Evolutionary conservation across 2,329 filamentous ascomycete genomes (phyloP), one percentile per base, ranked within the genome.

Genomic region (Dactylellina sp.): DNA sequence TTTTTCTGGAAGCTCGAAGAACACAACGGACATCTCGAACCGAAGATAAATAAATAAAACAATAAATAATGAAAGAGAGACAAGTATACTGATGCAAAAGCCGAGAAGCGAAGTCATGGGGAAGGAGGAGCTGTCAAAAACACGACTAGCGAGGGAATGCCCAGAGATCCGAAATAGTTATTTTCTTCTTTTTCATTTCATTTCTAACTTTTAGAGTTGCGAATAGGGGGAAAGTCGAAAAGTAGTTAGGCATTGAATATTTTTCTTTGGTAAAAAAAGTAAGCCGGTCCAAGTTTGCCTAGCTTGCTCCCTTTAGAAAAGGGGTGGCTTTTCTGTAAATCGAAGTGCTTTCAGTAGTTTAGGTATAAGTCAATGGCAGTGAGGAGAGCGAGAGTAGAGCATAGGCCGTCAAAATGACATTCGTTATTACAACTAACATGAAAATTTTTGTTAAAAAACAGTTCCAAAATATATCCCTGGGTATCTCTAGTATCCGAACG

Each of bases 391-490:
- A 32, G 28, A 47, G 44, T 9, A 24, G 12, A 47, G 44, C 5
- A 47, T 16, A 47, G 9, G 16, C 44, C 20, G 9, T 20, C 18
- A 20, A 47, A 24, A 12, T 42, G 39, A 49, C 44, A 22, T 66
- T 66, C 62, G 50, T 59, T 50, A 60, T 68, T 72, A 65, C 53
- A 39, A 28, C 40, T 39, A 55, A 52, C 28, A 68, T 35, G 40
- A 61, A 40, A 24, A 37, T 39, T 47, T n/a, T 49, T 47, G 7
- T 60, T 7, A 62, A 52, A 9, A 32, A 9, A n/a, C 53, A 35
- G 52, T 53, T 61, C 70, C 70, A 59, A 66, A 74, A 64, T 71
- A 71, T 74, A 74, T 74, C 70, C 70, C 70, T 74, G 70, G 70
- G 70, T 74, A 74, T 74, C 70, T 74, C 70, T 74, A 72, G 49